phyloP scores from a whole-genome alignment of 2,329 filamentous ascomycete genomes.

The Zymoseptoria ardabiliae region DNA sequence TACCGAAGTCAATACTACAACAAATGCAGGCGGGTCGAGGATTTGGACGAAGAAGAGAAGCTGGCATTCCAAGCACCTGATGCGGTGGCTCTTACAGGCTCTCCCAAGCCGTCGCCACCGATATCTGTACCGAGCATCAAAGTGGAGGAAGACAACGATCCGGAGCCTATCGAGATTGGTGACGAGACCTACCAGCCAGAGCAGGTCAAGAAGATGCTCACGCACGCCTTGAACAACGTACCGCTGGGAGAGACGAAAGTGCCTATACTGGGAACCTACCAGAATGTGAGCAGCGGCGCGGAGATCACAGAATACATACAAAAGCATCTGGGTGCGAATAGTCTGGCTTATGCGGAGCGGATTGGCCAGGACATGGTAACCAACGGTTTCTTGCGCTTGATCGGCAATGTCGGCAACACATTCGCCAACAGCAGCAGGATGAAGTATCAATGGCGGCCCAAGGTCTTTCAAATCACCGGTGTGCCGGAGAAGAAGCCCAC shows the following conservation, averaged over 20 bases:
- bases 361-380: conserved; percentile 89
- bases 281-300: conserved; percentile 82
- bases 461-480: conserved; percentile 80
- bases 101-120: conserved; percentile 38
- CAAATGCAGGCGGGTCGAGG: conserved; percentile 92
- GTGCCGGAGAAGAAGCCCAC: conserved; percentile 76
- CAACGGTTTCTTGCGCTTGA: conserved; percentile 77
- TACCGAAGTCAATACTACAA: conserved; percentile 96
- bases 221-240: conserved; percentile 79
- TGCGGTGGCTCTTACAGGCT: conserved; percentile 38
- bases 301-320: conserved; percentile 96
- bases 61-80: conserved; percentile 86
- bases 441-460: conserved; percentile 95
- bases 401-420: conserved; percentile 89
- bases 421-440: conserved; percentile 97
- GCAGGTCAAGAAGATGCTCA: conserved; percentile 82
- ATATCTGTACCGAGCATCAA: conserved; percentile 74
- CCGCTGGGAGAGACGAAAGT: conserved; percentile 89
- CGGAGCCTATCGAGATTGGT: conserved; percentile 80
- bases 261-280: conserved; percentile 87
- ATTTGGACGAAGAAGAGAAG: conserved; percentile 97
- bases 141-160: conserved; percentile 61
- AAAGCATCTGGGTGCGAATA: conserved; percentile 74
- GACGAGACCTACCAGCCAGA: conserved; percentile 80
- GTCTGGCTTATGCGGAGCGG: conserved; percentile 81